Conservation (phyloP, 2,329 filamentous ascomycete species). For the Myriosclerotinia scirpicola region DNA sequence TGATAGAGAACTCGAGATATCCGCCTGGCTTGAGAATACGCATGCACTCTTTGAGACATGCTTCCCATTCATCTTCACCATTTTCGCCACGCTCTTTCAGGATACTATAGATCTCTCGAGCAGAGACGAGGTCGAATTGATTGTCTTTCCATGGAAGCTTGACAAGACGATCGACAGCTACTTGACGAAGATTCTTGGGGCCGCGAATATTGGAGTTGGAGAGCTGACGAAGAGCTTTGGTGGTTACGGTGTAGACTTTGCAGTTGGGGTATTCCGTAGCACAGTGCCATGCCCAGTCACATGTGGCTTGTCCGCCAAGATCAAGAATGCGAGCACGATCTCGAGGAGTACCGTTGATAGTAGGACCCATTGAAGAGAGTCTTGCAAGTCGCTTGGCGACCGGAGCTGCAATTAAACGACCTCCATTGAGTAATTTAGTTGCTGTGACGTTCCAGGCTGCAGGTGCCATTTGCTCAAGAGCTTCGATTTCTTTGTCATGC, state of each 20-base stretch:
- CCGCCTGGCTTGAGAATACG: conserved; percentile 88
- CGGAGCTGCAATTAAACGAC: conserved; percentile 63
- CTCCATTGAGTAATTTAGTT: conserved; percentile 61
- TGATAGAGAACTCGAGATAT: conserved; percentile 84
- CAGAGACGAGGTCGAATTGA: conserved; percentile 89
- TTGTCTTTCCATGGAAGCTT: conserved; percentile 80
- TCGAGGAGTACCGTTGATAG: conserved; percentile 47
- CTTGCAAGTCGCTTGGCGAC: conserved; percentile 61
- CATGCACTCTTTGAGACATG: conserved; percentile 80
- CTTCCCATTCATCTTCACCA: conserved; percentile 81
- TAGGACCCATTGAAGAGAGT: conserved; percentile 51
- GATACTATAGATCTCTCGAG: conserved; percentile 80
- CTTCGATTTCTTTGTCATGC: conserved; percentile 77
- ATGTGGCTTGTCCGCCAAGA: conserved; percentile 78
- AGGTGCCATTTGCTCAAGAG: conserved; percentile 67
- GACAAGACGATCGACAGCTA: conserved; percentile 74
- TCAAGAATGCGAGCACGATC: conserved; percentile 73
- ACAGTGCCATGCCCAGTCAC: conserved; percentile 95
- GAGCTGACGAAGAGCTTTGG: conserved; percentile 67
- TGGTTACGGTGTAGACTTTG: conserved; percentile 85
- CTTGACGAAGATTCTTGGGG: conserved; percentile 82
- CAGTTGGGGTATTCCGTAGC: conserved; percentile 81
- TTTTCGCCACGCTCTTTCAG: conserved; percentile 72
- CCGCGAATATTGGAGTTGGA: conserved; percentile 76
- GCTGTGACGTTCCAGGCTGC: conserved; percentile 63